Base-by-base conservation (phyloP, 805 yeast species). In the Wickerhamomyces canadensis region DNA sequence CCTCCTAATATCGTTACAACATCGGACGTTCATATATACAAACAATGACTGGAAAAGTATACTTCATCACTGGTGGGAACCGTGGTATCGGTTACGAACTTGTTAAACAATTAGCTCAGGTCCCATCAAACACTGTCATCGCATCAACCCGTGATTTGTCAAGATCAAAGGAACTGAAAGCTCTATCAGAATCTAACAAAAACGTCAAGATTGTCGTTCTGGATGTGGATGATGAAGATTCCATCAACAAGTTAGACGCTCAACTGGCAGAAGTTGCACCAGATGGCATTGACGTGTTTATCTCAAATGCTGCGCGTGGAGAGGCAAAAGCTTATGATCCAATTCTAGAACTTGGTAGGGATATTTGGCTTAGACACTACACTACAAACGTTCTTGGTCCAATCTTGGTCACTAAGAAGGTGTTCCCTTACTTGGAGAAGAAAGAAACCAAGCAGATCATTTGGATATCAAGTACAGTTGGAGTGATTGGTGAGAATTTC, bases 301-400 rank as follows among this genome's bases (percentile, higher is more conserved):
- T 57, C 19, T 39, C 48, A 22, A 57, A 57, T 43, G 57, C 62
- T 9, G 63, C n/a, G n/a, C n/a, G n/a, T n/a, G n/a, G n/a, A n/a
- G n/a, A n/a, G n/a, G n/a, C n/a, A n/a, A n/a, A n/a, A n/a, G n/a
- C n/a, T n/a, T n/a, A n/a, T n/a, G n/a, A n/a, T n/a, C n/a, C n/a
- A n/a, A n/a, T n/a, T n/a, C n/a, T n/a, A 29, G 5, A 6, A 18
- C 13, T 14, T n/a, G 11, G 31, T 6, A 27, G 24, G 4, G 31
- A 42, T 3, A 7, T 14, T 1, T 41, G 36, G 37, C 5, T 40
- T 10, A 29, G 40, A 7, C 58, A 51, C 29, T 53, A 40, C 26
- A 27, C 17, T 0, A 47, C 46, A 26, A 59, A 59, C 37, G 34
- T 41, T 8, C 28, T 54, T 6, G 62, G 60, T 9, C 53, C 60